Evolutionary conservation across 495 filamentous ascomycete species (phyloP), one percentile per base, ranked within the genome.

Genomic region (Penicillium angulare): DNA sequence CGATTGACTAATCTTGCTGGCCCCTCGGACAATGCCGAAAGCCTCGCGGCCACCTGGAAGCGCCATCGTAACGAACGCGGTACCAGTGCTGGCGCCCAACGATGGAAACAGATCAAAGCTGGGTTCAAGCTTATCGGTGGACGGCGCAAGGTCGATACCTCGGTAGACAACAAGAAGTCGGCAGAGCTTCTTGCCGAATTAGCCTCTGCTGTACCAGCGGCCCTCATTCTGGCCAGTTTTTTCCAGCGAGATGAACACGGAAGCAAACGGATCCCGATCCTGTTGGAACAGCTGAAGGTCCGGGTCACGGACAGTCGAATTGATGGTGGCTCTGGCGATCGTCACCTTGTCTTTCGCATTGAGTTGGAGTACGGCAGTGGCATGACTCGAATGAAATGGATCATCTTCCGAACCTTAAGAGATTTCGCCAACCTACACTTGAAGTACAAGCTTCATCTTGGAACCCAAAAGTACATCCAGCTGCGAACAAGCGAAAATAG

Each of bases 301-400:
- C 81, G 83, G 13, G 86, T 99, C 33, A 84, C 80, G 10, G 89
- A 96, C 58, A 95, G 88, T 59, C 81, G 81, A n/a, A 77, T 81
- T 32, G 80, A 78, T 48, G 74, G 73, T 13, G 68, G 79, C 35
- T 72, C 83, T 16, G 86, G 83, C 51, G 89, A 92, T 66, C 79
- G 90, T 16, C 95, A 97, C 68, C 77, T 87, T 54, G 78, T 91
- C 3, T 96, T 99, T 63, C 83, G 86, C 23, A 91, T 99, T 41
- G 90, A 96, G 50, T 71, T 99, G 34, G 93, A 99, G 65, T 99
- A 99, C 69, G 93, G 93, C 5, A 97, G 86, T 60, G 93, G 95
- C 3, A 82, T 92, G 48, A 96, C 91, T 21, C 79, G 95, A 44
- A 97, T 99, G 93, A 92, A 91, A 59, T 99, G 93, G 93, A 85